Evolutionary conservation across 805 yeast genomes (phyloP).

Genomic region (Kregervanrija delftensis): DNA sequence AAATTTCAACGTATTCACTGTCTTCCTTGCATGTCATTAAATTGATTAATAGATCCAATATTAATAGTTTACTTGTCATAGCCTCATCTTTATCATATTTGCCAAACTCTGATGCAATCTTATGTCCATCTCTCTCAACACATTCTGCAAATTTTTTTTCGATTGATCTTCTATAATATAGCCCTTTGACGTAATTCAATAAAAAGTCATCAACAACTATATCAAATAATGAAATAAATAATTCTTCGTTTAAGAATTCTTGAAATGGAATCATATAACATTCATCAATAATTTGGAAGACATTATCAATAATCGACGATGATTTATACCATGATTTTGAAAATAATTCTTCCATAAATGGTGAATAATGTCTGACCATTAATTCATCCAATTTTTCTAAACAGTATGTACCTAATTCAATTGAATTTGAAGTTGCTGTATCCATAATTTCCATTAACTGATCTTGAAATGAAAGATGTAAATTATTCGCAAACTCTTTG

Average conservation of each 20-base stretch:
- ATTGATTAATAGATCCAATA: constrained; percentile 58
- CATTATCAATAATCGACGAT: constrained; percentile 19
- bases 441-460: constrained; percentile 13
- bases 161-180: constrained; percentile 18
- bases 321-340: constrained; percentile 25
- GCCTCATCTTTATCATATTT: constrained; percentile 28
- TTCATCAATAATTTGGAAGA: constrained; percentile 21
- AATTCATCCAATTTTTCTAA: constrained; percentile 20
- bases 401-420: constrained; percentile 23
- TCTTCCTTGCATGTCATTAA: constrained; percentile 39
- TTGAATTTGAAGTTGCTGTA: constrained; percentile 16
- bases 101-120: constrained; percentile 46
- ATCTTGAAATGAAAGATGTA: constrained; percentile 19
- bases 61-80: constrained; percentile 30
- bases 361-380: constrained; percentile 19
- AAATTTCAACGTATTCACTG: constrained; percentile 37
- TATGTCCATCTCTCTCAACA: constrained; percentile 54
- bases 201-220: constrained; percentile 33
- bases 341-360: constrained; percentile 20
- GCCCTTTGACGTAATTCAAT: constrained; percentile 26
- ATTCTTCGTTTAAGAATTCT: constrained; percentile 23
- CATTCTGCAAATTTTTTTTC: constrained; percentile 34
- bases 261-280: constrained; percentile 23
- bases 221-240: constrained; percentile 25
- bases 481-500: constrained; percentile 14